Base-by-base conservation (phyloP, 208 protist genomes). In the Phytomonas sp. region DNA sequence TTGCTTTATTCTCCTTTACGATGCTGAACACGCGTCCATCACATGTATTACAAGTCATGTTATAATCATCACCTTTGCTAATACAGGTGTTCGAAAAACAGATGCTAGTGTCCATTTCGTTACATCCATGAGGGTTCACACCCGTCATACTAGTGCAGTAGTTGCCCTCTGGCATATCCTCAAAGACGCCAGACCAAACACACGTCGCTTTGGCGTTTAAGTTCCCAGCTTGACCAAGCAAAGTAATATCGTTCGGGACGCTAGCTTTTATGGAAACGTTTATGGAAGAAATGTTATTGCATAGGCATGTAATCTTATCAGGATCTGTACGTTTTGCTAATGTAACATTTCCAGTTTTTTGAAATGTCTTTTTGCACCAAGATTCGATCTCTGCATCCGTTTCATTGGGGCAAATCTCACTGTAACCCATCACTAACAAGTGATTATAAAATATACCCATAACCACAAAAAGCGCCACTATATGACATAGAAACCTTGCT, bases 121-220 rank as follows among this genome's bases (percentile, higher is more conserved):
- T 32, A 73, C 88, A 92, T 11, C 61, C 32, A 2, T 1, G 66
- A 23, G 85, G 89, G 67, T 84, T 88, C 10, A 80, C 32, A 32
- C 75, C 75, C 42, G 88, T 91, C 63, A 73, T 76, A 12, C 76
- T 31, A 61, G 74, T 78, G 72, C 88, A 94, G 42, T 84, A 75
- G 49, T 71, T 67, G n/a, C 81, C 85, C 40, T 80, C 75, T 2
- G 76, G 75, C 40, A 76, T 78, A 7, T 60, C 23, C 26, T 88
- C 74, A 63, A 91, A 89, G n/a, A 61, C 16, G 19, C 63, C 76
- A 63, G 23, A 56, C 86, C 89, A 94, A 26, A 14, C 29, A 75
- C 89, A 94, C 61, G 63, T 30, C 30, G 72, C 62, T 26, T 23
- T 71, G 37, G 64, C 61, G 11, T 11, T 63, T 2, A 3, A 5